Evolutionary conservation across 179 eudicot genomes (phyloP).

Genomic region (Amaranthus tricolor): DNA sequence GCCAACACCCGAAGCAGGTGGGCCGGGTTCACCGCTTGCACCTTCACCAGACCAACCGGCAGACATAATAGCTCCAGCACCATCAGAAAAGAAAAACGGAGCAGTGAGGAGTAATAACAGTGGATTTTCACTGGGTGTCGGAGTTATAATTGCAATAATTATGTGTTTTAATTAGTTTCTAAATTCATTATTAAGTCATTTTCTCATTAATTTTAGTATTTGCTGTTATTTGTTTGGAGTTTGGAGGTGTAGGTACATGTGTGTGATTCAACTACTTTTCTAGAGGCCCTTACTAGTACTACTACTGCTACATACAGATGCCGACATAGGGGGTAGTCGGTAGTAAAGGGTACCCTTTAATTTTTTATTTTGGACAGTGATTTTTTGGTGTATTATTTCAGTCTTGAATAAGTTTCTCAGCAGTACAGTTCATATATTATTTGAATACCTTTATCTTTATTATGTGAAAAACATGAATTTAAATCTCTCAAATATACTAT

Average conservation of each 20-base stretch:
- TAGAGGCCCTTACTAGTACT: background rate
- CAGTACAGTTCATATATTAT: no score
- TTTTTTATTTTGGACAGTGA: conserved; percentile 15
- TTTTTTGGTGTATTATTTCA: conserved; percentile 7
- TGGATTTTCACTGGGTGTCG: background rate
- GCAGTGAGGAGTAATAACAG: background rate
- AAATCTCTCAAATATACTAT: no score
- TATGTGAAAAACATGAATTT: no score
- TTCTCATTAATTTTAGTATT: background rate
- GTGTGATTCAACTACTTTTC: conserved; percentile 7
- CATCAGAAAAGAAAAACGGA: background rate
- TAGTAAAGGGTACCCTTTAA: conserved; percentile 1
- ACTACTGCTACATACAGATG: no score
- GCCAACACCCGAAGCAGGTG: background rate
- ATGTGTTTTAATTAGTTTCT: conserved; percentile 8
- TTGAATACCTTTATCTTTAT: no score
- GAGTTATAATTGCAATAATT: background rate
- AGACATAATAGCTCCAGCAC: conserved; percentile 2
- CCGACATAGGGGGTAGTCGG: no score
- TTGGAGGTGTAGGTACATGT: conserved; percentile 15
- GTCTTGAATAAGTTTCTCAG: no score
- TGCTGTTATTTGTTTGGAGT: background rate
- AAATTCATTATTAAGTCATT: conserved; percentile 1
- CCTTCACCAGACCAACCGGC: conserved; percentile 5
- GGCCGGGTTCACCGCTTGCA: background rate